Conservation (phyloP, 1,284 basidiomycete species). For the Porodaedalea pini region DNA sequence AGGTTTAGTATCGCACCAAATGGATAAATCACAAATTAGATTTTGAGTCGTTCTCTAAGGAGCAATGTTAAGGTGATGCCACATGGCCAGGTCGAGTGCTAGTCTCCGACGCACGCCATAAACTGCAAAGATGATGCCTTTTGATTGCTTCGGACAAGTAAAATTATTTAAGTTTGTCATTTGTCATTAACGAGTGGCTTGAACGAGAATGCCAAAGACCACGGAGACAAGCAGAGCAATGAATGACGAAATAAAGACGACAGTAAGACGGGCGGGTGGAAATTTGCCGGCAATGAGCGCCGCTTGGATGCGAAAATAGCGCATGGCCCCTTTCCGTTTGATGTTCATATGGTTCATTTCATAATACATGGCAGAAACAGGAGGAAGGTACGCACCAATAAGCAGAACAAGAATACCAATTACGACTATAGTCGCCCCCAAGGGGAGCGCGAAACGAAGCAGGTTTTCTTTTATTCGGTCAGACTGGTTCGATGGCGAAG, state of each 20-base stretch:
- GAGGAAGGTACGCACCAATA: slow-evolving; percentile 38
- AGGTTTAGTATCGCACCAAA: too few relatives aligned
- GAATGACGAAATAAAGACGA: slow-evolving; percentile 41
- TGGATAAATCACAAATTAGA: too few relatives aligned
- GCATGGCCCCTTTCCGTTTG: slow-evolving; percentile 39
- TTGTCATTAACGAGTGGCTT: background rate
- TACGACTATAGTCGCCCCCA: slow-evolving; percentile 51
- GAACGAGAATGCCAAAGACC: slow-evolving; percentile 48
- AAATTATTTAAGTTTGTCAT: background rate
- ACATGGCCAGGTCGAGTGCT: too few relatives aligned
- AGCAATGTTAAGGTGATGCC: too few relatives aligned
- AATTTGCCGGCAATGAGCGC: slow-evolving; percentile 53
- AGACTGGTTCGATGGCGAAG: slow-evolving; percentile 39
- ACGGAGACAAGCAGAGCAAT: slow-evolving; percentile 43
- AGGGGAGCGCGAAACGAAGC: slow-evolving; percentile 45
- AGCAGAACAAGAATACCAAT: slow-evolving; percentile 48
- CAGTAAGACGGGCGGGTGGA: slow-evolving; percentile 48
- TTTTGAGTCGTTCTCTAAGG: too few relatives aligned
- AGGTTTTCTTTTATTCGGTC: slow-evolving; percentile 30
- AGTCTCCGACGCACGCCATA: too few relatives aligned
- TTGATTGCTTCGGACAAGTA: background rate
- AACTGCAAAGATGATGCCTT: too few relatives aligned
- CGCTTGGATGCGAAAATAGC: slow-evolving; percentile 55
- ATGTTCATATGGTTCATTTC: background rate
- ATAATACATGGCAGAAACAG: background rate